Evolutionary conservation across 177 flowering plant species (phyloP), one percentile per base, ranked within the genome.

Genomic region (Vitis hybrid): DNA sequence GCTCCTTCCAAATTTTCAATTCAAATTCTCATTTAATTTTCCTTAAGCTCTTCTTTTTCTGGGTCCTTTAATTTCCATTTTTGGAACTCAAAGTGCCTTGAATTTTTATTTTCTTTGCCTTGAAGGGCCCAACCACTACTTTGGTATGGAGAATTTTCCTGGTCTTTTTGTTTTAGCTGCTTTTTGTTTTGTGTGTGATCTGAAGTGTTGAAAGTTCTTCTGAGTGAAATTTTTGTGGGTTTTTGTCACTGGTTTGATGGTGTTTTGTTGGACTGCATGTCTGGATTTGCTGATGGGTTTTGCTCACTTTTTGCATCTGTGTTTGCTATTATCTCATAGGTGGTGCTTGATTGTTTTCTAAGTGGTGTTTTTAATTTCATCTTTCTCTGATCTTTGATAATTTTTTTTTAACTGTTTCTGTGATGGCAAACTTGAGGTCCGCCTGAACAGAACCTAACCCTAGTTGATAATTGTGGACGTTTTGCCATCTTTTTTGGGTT

Each of bases 11-110:
- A 21, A 17, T 24, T 57, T 9, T 9, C 21, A 4, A 14, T 17
- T 54, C 19, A 54, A 27, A 54, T 14, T 54, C 18, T 50, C 18
- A 21, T 66, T 30, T 65, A 13, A 56, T 67, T 67, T 56, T 56
- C 32, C 24, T 56, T 56, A 50, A 3, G 10, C 21, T 56, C 54
- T 19, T n/a, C 13, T 10, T 13, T 9, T 17, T 67, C 70, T 67
- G 14, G 46, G 2, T 14, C 40, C 9, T 54, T 3, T 54, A 5
- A 21, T 54, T 40, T 13, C 56, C 11, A 14, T 57, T 57, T 57
- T 57, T 57, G 17, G 60, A 18, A 57, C 18, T 17, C 18, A 57
- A 57, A 15, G 18, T 6, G 24, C 30, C 60, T 21, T 57, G 27
- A 21, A 18, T 21, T 57, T 57, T 57, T 27, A 27, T 27, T 27